These are phyloP conservation scores for Pleurotus ostreatus DNA, from an alignment of 768 basidiomycete species.

Conservation along the genomic window DNA sequence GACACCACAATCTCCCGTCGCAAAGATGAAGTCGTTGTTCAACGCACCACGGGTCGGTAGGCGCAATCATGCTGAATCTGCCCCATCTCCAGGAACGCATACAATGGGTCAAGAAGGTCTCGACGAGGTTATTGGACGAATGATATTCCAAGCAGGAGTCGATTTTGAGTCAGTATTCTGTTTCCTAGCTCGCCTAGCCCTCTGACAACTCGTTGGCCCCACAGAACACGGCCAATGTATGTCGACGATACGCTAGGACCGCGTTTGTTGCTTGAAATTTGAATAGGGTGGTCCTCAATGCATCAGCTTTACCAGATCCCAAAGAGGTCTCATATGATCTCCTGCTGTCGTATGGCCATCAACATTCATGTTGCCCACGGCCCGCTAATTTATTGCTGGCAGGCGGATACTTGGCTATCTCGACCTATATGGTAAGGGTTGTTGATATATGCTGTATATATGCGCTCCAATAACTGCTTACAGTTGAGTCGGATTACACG, in stretches of 20 bases:
- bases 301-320: slow-evolving; percentile 81
- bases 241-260: slow-evolving; percentile 20
- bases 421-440: slow-evolving; percentile 68
- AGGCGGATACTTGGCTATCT: slow-evolving; percentile 79
- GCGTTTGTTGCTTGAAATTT: slow-evolving; percentile 12
- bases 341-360: slow-evolving; percentile 57
- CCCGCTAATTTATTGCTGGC: slow-evolving; percentile 13
- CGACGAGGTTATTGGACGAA: slow-evolving; percentile 57
- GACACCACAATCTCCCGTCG: slow-evolving; percentile 8
- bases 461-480: background rate
- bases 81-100: slow-evolving; percentile 20
- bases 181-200: background rate
- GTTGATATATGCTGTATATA: background rate
- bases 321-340: slow-evolving; percentile 72
- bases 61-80: slow-evolving; percentile 28
- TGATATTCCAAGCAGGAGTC: slow-evolving; percentile 87
- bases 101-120: slow-evolving; percentile 22
- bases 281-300: slow-evolving; percentile 75
- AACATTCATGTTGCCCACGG: slow-evolving; percentile 6
- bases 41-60: slow-evolving; percentile 39
- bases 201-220: slow-evolving; percentile 6
- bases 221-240: slow-evolving; percentile 84
- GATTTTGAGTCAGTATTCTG: slow-evolving; percentile 72
- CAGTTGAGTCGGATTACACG: slow-evolving; percentile 87
- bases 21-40: slow-evolving; percentile 36